These are phyloP conservation scores for Euphorbia pulcherrima DNA, from an alignment of 345 rosid genomes.

Conservation along the genomic window DNA sequence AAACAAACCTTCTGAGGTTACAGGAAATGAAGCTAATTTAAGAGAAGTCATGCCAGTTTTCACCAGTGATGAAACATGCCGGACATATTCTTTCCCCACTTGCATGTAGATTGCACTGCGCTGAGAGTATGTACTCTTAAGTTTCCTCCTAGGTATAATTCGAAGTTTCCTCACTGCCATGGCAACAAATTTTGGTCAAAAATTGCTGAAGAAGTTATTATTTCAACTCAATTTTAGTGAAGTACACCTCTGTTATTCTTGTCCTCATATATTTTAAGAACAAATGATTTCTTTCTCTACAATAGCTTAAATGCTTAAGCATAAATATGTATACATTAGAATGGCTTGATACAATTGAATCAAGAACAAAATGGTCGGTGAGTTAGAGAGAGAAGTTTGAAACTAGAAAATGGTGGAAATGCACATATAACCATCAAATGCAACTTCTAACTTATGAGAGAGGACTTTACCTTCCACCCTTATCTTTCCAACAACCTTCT, in stretches of 20 bases:
- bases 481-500: slow-evolving; percentile 68
- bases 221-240: not conserved
- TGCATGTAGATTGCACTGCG: slow-evolving; percentile 65
- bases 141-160: slow-evolving; percentile 64
- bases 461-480: slow-evolving; percentile 75
- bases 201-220: not conserved
- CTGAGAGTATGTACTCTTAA: slow-evolving; percentile 63
- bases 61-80: slow-evolving; percentile 75
- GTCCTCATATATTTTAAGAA: not conserved
- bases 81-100: slow-evolving; percentile 69
- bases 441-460: not conserved
- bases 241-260: not conserved
- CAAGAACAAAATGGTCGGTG: not conserved
- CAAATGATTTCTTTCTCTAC: not conserved
- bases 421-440: not conserved
- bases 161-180: slow-evolving; percentile 72
- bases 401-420: not conserved
- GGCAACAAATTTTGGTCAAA: slow-evolving; percentile 20
- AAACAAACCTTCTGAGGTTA: slow-evolving; percentile 67
- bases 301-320: not conserved
- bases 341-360: not conserved
- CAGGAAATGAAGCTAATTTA: slow-evolving; percentile 55
- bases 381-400: slow-evolving; percentile 4
- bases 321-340: not conserved
- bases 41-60: slow-evolving; percentile 77